Conservation (phyloP, 768 basidiomycete genomes). For the Hypholoma sublateritium region DNA sequence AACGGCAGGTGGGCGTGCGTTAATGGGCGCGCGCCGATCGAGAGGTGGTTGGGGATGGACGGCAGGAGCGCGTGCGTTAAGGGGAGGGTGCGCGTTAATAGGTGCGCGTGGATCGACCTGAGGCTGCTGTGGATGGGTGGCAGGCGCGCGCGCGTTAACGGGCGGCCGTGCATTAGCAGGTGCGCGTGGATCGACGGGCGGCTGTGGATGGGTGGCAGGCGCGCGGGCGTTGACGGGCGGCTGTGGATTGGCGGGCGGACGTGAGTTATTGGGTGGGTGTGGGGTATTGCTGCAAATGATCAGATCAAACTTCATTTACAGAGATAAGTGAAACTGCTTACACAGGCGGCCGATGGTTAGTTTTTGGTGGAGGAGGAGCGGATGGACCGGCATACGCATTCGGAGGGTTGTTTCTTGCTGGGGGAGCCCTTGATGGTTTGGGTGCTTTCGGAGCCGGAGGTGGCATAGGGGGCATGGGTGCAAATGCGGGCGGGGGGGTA, state of each 20-base stretch:
- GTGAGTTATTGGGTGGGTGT: not conserved
- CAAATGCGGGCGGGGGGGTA: conserved; percentile 2
- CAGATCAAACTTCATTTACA: not conserved
- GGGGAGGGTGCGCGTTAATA: not conserved
- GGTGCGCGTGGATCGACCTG: not conserved
- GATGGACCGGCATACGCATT: not conserved
- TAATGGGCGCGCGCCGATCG: not conserved
- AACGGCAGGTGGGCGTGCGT: not conserved
- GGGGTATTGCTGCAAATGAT: not conserved
- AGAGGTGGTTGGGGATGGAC: not conserved
- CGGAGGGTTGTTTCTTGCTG: not conserved
- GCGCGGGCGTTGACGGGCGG: too few species aligned
- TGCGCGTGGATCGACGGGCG: too few species aligned
- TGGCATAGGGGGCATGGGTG: conserved; percentile 11
- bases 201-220: too few species aligned
- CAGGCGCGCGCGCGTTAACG: not conserved
- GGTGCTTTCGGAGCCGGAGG: conserved; percentile 9
- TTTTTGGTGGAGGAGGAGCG: not conserved
- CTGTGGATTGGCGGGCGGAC: too few species aligned
- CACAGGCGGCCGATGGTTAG: not conserved
- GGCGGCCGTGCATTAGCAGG: not conserved
- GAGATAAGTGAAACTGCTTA: not conserved
- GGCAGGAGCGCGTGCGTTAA: not conserved
- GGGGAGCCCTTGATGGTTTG: conserved; percentile 5
- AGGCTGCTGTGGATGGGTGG: not conserved